These are phyloP conservation scores for Cephaloascus fragrans DNA, from an alignment of 805 yeast genomes.

Conservation along the genomic window DNA sequence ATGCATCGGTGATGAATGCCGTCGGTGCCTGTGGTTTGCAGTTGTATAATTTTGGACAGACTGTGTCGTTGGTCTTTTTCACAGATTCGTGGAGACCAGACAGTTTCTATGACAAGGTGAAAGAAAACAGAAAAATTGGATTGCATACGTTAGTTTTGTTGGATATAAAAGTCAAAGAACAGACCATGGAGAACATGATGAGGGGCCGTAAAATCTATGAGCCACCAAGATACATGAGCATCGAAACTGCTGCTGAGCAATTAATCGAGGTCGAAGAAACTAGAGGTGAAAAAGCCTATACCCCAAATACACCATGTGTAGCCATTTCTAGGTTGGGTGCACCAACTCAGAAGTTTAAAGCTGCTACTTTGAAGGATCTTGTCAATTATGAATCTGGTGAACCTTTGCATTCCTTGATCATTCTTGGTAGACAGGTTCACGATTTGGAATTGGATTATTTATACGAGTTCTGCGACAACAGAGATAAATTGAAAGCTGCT, in stretches of 20 bases:
- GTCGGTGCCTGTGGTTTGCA: slow-evolving; percentile 98
- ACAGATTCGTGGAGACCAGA: slow-evolving; percentile 96
- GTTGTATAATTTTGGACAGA: slow-evolving; percentile 90
- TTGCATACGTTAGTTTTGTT: slow-evolving; percentile 81
- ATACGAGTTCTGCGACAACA: slow-evolving; percentile 62
- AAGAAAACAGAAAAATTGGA: slow-evolving; percentile 87
- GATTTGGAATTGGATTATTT: slow-evolving; percentile 85
- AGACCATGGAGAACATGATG: slow-evolving; percentile 88
- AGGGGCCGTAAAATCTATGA: slow-evolving; percentile 87
- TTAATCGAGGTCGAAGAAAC: slow-evolving; percentile 78
- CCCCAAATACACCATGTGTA: slow-evolving; percentile 83
- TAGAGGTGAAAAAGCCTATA: slow-evolving; percentile 70
- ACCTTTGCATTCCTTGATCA: slow-evolving; percentile 85
- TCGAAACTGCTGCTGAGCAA: slow-evolving; percentile 82
- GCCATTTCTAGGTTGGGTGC: slow-evolving; percentile 90
- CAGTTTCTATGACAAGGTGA: slow-evolving; percentile 79
- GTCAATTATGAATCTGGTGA: slow-evolving; percentile 84
- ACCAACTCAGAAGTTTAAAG: slow-evolving; percentile 70
- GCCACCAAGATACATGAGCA: slow-evolving; percentile 95
- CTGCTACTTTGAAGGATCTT: slow-evolving; percentile 74
- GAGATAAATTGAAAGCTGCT: slow-evolving; percentile 34
- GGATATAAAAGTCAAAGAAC: slow-evolving; percentile 95
- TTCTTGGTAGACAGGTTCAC: slow-evolving; percentile 89
- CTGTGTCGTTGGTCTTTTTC: slow-evolving; percentile 93
- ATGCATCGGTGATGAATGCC: slow-evolving; percentile 97